Evolutionary conservation across 2,329 filamentous ascomycete genomes (phyloP).

Genomic region (Xylariaceae sp.): DNA sequence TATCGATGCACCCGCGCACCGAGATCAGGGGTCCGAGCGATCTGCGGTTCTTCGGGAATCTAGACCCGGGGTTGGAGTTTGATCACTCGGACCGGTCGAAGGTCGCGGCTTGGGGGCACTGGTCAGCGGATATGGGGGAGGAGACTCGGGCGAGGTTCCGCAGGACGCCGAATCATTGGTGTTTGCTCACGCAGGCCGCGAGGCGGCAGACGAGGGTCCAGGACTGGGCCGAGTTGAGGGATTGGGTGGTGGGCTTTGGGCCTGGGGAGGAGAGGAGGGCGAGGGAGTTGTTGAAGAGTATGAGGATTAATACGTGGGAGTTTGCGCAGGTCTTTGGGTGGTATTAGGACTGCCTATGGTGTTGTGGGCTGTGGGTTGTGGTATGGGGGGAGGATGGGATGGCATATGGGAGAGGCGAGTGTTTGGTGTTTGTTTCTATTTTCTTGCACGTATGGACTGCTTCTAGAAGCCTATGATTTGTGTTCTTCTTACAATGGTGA

Average conservation of each 20-base stretch:
- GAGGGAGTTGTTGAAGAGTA: conserved; percentile 7
- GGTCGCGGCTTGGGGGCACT: conserved; percentile 7
- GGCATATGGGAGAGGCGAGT: too few relatives aligned
- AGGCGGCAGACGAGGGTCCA: background rate
- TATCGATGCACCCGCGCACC: conserved; percentile 10
- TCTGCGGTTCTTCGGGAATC: conserved; percentile 1
- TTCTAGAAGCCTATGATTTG: too few relatives aligned
- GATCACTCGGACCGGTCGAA: conserved; percentile 11
- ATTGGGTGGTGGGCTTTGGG: conserved; percentile 10
- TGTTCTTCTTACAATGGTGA: too few relatives aligned
- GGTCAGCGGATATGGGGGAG: conserved; percentile 3
- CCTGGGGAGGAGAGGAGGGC: conserved; percentile 6
- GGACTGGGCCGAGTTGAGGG: conserved; percentile 12
- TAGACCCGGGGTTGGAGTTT: conserved; percentile 7
- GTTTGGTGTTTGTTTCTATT: too few relatives aligned
- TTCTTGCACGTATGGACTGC: too few relatives aligned
- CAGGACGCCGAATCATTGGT: conserved; percentile 8
- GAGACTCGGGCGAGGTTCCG: conserved; percentile 4
- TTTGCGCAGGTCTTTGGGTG: conserved; percentile 14
- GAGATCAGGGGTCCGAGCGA: background rate
- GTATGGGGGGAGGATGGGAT: too few relatives aligned
- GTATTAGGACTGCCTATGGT: background rate
- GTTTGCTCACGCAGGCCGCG: conserved; percentile 11
- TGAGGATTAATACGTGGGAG: conserved; percentile 12
- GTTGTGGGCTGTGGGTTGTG: too few relatives aligned